Evolutionary conservation across 2,329 filamentous ascomycete genomes (phyloP).

Genomic region (Rhinocladiella mackenziei): DNA sequence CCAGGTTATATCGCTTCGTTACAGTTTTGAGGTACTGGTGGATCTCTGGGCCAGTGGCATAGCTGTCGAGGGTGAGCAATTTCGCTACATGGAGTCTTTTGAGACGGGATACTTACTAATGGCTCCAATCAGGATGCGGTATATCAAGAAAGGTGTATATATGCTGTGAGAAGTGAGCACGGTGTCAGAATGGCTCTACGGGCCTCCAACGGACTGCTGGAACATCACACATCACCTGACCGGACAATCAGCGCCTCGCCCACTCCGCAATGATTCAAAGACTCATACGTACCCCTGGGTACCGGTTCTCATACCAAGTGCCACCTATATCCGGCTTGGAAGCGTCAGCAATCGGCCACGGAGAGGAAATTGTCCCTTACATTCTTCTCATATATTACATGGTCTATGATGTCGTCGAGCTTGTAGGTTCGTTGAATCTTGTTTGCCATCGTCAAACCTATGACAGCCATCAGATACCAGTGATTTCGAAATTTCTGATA

Average conservation of each 20-base stretch:
- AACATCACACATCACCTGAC: slow-evolving; percentile 25
- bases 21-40: slow-evolving; percentile 40
- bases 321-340: slow-evolving; percentile 28
- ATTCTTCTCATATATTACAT: slow-evolving; percentile 29
- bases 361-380: background rate
- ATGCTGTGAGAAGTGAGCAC: slow-evolving; percentile 1
- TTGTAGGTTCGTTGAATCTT: slow-evolving; percentile 25
- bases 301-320: slow-evolving; percentile 28
- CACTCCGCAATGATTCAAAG: background rate
- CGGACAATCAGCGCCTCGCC: background rate
- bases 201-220: slow-evolving; percentile 9
- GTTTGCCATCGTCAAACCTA: slow-evolving; percentile 27
- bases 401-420: slow-evolving; percentile 18
- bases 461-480: background rate
- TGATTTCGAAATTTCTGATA: background rate
- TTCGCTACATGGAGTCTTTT: background rate
- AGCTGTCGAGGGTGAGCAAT: slow-evolving; percentile 26
- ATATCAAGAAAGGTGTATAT: slow-evolving; percentile 17
- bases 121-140: slow-evolving; percentile 42
- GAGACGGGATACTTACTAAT: slow-evolving; percentile 23
- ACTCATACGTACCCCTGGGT: slow-evolving; percentile 27
- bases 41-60: slow-evolving; percentile 41
- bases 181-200: background rate
- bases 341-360: background rate
- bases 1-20: slow-evolving; percentile 39